Percentiles rank a stretch among this genome's conserved stretches.
phyloP scores from a whole-genome alignment of 176 grass and related monocot genomes.

The Avena sativa region DNA sequence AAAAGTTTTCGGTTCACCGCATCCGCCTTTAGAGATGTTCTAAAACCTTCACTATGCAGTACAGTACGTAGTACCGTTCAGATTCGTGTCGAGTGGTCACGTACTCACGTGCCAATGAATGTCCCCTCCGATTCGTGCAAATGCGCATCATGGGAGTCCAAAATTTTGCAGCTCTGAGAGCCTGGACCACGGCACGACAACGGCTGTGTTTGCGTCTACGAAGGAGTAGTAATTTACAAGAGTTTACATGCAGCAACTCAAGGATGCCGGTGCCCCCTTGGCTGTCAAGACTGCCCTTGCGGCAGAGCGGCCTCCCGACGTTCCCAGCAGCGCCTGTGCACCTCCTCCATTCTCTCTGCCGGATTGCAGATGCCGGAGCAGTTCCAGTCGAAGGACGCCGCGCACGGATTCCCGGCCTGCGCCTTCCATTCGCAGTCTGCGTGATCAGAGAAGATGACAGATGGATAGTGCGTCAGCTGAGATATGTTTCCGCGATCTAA shows the following conservation, averaged over 20 bases:
- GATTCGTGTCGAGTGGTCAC: neutral
- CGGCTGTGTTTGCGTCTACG: slow-evolving; percentile 5
- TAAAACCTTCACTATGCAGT: neutral
- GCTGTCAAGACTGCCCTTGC: slow-evolving; percentile 57
- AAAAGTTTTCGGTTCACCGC: too few species aligned
- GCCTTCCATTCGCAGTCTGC: slow-evolving; percentile 88
- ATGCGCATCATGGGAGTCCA: neutral
- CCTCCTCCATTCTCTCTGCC: slow-evolving; percentile 75
- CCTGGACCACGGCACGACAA: neutral
- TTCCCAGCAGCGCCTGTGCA: slow-evolving; percentile 71
- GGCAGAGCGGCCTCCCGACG: slow-evolving; percentile 47
- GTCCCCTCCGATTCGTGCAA: neutral
- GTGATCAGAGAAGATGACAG: slow-evolving; percentile 28
- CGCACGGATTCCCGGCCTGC: slow-evolving; percentile 71
- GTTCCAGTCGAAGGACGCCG: slow-evolving; percentile 82
- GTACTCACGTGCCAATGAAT: neutral
- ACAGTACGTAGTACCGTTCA: neutral
- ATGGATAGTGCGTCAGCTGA: slow-evolving; percentile 5
- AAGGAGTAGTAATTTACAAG: neutral
- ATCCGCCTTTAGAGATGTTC: too few species aligned
- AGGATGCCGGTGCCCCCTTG: slow-evolving; percentile 26
- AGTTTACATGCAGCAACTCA: slow-evolving; percentile 46
- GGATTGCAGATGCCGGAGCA: slow-evolving; percentile 81
- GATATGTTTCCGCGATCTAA: neutral
- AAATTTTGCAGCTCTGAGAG: neutral